Evolutionary conservation across 2,329 filamentous ascomycete species (phyloP).

Genomic region (Arachnopeziza araneosa): DNA sequence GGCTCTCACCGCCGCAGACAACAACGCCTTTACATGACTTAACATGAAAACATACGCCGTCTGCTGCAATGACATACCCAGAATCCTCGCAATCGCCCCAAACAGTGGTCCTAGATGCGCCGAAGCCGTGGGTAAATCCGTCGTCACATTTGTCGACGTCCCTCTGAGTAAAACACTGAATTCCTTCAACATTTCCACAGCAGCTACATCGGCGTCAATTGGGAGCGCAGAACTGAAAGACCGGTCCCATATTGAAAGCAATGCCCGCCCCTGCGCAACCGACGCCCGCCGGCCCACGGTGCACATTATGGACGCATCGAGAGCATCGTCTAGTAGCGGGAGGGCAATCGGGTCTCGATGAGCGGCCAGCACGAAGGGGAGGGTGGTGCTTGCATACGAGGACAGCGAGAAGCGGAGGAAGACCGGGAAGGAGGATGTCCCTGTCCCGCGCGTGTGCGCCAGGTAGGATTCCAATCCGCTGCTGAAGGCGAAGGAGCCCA

Average conservation of each 20-base stretch:
- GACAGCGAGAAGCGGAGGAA: conserved; percentile 68
- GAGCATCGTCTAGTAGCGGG: conserved; percentile 61
- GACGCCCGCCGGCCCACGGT: conserved; percentile 73
- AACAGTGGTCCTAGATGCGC: conserved; percentile 69
- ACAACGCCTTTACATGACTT: conserved; percentile 68
- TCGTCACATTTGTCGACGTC: conserved; percentile 14
- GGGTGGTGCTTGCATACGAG: conserved; percentile 64
- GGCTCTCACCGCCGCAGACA: conserved; percentile 71
- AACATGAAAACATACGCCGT: conserved; percentile 72
- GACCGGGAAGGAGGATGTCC: conserved; percentile 45
- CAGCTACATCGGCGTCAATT: conserved; percentile 20
- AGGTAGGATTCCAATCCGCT: conserved; percentile 78
- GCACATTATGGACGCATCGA: conserved; percentile 72
- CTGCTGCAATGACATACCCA: conserved; percentile 55
- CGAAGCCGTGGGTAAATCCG: conserved; percentile 39
- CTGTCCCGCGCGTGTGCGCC: conserved; percentile 51
- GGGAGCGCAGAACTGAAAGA: conserved; percentile 47
- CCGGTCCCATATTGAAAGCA: conserved; percentile 71
- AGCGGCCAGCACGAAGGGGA: conserved; percentile 69
- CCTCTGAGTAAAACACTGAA: conserved; percentile 24
- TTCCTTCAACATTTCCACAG: conserved; percentile 19
- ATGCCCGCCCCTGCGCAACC: conserved; percentile 67
- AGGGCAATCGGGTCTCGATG: conserved; percentile 50
- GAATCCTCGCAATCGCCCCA: conserved; percentile 58
- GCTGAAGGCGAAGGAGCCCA: conserved; percentile 85